Evolutionary conservation across 78 protist species (phyloP).

Genomic region (Dictyostelium intermedium): DNA sequence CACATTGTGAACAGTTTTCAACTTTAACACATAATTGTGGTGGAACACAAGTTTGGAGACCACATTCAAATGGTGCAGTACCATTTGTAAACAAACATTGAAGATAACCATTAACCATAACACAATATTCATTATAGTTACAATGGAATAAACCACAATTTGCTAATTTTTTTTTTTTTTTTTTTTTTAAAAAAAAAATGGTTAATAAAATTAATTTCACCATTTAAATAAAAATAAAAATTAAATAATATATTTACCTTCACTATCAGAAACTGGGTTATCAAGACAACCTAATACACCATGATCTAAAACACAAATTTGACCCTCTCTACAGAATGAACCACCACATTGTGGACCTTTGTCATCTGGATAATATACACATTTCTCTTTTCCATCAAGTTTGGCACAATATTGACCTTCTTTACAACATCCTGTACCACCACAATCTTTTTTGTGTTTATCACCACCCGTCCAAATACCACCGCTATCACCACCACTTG

Average conservation of each 20-base stretch:
- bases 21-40: slow-evolving; percentile 7
- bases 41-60: not conserved
- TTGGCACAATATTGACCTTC: slow-evolving; percentile 12
- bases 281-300: slow-evolving; percentile 11
- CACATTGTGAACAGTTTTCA: slow-evolving; percentile 2
- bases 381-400: not conserved
- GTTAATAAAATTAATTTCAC: no score
- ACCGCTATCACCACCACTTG: not conserved
- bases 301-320: slow-evolving; percentile 5
- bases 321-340: not conserved
- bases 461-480: not conserved
- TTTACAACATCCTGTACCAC: not conserved
- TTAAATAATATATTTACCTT: not conserved
- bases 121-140: not conserved
- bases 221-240: not conserved
- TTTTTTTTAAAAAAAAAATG: not conserved
- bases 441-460: not conserved
- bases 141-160: slow-evolving; percentile 30
- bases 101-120: not conserved
- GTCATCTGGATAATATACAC: slow-evolving; percentile 11
- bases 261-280: not conserved
- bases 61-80: slow-evolving; percentile 5
- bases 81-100: not conserved
- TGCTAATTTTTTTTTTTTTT: not conserved
- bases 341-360: slow-evolving; percentile 23